phyloP scores from a whole-genome alignment of 169 alveolate species.

The Perkinsus marinus region DNA sequence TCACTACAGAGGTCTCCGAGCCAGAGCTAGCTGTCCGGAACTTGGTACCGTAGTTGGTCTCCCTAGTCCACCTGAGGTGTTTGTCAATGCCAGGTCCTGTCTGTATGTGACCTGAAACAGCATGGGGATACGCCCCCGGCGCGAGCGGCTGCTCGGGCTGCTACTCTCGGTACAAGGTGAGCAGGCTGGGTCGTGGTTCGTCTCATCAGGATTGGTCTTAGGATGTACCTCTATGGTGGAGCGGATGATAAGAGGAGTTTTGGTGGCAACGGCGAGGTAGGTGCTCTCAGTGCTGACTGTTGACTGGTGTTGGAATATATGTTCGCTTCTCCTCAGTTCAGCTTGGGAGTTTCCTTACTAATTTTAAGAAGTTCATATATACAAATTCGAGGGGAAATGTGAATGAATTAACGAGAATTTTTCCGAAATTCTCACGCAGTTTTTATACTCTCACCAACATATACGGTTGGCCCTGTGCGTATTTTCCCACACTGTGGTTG shows the following conservation, averaged over 20 bases:
- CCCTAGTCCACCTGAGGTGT: not conserved
- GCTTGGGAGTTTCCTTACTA: no score
- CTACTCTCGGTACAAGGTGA: not conserved
- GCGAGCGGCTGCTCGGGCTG: not conserved
- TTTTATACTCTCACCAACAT: no score
- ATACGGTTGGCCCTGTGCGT: not conserved
- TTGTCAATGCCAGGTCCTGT: conserved; percentile 8
- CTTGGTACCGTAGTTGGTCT: not conserved
- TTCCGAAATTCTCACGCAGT: no score
- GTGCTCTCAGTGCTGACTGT: not conserved
- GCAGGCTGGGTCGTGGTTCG: not conserved
- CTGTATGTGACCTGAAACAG: conserved; percentile 15
- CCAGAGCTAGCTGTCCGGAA: not conserved
- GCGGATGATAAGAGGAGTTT: not conserved
- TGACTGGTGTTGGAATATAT: no score
- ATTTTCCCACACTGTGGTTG: no score
- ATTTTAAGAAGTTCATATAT: no score
- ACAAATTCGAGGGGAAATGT: no score
- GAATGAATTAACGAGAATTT: no score
- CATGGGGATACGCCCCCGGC: not conserved
- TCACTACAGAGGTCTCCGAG: not conserved
- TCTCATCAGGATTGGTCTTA: not conserved
- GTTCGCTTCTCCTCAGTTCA: no score
- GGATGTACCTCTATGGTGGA: not conserved
- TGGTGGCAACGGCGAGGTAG: not conserved